A percentile compares a stretch with the other conserved stretches of the same genome.
Evolutionary conservation across 148 eudicot genomes (phyloP).

Genomic region (Beta vulgaris): DNA sequence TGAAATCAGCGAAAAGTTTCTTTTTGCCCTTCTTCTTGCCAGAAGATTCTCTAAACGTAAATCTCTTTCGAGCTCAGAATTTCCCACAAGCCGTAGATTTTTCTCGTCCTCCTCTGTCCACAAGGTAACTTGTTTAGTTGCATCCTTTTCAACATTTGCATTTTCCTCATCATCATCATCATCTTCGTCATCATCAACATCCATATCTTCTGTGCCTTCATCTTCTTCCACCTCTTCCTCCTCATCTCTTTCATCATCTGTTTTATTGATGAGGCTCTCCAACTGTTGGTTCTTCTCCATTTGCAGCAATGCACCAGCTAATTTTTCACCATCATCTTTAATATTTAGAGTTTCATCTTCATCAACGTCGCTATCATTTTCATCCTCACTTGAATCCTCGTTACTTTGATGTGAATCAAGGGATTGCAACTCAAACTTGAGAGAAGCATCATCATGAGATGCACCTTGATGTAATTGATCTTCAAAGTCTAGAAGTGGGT

Average conservation of each 20-base stretch:
- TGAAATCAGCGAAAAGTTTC: slow-evolving; percentile 37
- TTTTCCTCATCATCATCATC: slow-evolving; percentile 39
- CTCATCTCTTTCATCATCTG: slow-evolving; percentile 18
- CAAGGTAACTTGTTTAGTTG: slow-evolving; percentile 35
- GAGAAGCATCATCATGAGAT: slow-evolving; percentile 25
- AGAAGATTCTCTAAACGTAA: slow-evolving; percentile 57
- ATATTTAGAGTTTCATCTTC: slow-evolving; percentile 8
- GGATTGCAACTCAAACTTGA: slow-evolving; percentile 28
- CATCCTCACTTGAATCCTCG: slow-evolving; percentile 22
- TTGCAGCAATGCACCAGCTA: slow-evolving; percentile 45
- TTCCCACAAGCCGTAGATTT: slow-evolving; percentile 51
- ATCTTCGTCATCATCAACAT: slow-evolving; percentile 30
- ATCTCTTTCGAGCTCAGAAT: slow-evolving; percentile 56
- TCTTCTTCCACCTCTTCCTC: slow-evolving; percentile 4
- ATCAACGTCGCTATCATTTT: too few relatives aligned
- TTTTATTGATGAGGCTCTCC: slow-evolving; percentile 44
- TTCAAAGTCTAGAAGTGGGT: slow-evolving; percentile 43
- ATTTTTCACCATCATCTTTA: slow-evolving; percentile 23
- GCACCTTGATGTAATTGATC: slow-evolving; percentile 22
- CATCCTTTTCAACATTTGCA: slow-evolving; percentile 19
- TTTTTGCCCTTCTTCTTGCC: slow-evolving; percentile 48
- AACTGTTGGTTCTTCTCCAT: slow-evolving; percentile 43
- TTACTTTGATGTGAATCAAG: slow-evolving; percentile 28
- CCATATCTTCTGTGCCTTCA: slow-evolving; percentile 28
- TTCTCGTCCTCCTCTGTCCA: slow-evolving; percentile 77